A percentile compares a stretch with the other conserved stretches of the same genome.
phyloP scores from a whole-genome alignment of 768 basidiomycete genomes.

The Boletales sp. region DNA sequence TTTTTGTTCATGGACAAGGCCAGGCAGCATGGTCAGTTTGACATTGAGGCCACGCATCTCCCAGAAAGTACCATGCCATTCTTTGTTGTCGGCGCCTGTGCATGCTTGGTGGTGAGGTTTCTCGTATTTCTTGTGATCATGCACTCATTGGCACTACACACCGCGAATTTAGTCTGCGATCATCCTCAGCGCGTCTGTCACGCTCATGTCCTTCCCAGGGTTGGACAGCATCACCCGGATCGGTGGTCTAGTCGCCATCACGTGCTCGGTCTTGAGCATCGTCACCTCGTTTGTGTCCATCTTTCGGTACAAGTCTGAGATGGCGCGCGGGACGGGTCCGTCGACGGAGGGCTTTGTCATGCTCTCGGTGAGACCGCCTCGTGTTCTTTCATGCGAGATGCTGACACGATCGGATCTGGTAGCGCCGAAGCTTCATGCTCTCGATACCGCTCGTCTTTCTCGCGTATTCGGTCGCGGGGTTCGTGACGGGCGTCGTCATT shows the following conservation, averaged over 20 bases:
- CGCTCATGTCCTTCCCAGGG: slow-evolving; percentile 75
- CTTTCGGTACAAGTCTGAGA: slow-evolving; percentile 64
- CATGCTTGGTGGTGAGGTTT: slow-evolving; percentile 57
- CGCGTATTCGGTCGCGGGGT: slow-evolving; percentile 65
- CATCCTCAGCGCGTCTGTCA: slow-evolving; percentile 76
- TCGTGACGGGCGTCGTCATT: slow-evolving; percentile 60
- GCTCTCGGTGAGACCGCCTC: slow-evolving; percentile 35
- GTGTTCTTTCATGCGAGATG: neutral
- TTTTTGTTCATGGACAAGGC: slow-evolving; percentile 65
- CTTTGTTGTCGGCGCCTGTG: slow-evolving; percentile 62
- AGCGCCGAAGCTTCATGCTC: slow-evolving; percentile 55
- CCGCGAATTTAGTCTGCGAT: slow-evolving; percentile 61
- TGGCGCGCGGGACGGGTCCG: slow-evolving; percentile 48
- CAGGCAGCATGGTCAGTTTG: slow-evolving; percentile 42
- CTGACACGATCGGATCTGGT: neutral
- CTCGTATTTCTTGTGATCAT: neutral
- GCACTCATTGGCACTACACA: slow-evolving; percentile 1
- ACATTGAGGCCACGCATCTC: slow-evolving; percentile 55
- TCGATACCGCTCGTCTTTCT: slow-evolving; percentile 74
- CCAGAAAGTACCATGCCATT: slow-evolving; percentile 48
- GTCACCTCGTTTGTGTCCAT: slow-evolving; percentile 65
- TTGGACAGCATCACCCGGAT: slow-evolving; percentile 61
- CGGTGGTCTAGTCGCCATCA: slow-evolving; percentile 62
- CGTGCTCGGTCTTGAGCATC: slow-evolving; percentile 69
- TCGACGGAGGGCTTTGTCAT: slow-evolving; percentile 56